A percentile compares a stretch with the other conserved stretches of the same genome.
phyloP scores from a whole-genome alignment of 2,329 filamentous ascomycete genomes.

The Ophiocordyceps sinensis region DNA sequence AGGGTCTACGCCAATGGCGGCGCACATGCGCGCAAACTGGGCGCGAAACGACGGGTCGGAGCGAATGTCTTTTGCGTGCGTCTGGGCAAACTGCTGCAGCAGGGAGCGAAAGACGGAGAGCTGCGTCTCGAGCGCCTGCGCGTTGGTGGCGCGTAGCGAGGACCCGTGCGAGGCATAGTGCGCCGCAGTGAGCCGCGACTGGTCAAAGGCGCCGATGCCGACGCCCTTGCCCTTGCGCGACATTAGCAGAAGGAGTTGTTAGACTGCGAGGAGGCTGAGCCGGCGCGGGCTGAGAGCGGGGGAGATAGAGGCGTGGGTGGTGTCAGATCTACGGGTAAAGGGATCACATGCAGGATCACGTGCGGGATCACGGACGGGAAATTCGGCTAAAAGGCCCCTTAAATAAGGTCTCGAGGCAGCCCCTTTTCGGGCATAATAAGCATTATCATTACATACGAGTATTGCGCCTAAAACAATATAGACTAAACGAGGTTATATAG shows the following conservation, averaged over 20 bases:
- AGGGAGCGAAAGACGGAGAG: conserved; percentile 92
- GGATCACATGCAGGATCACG: too few relatives aligned
- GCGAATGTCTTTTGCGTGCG: conserved; percentile 89
- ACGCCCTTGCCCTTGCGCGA: conserved; percentile 76
- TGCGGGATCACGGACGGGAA: too few relatives aligned
- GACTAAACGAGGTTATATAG: too few relatives aligned
- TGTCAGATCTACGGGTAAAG: too few relatives aligned
- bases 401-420: too few relatives aligned
- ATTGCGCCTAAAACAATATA: too few relatives aligned
- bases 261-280: too few relatives aligned
- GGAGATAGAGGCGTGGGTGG: too few relatives aligned
- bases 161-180: conserved; percentile 87
- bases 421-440: too few relatives aligned
- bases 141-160: conserved; percentile 70
- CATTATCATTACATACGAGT: too few relatives aligned
- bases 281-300: too few relatives aligned
- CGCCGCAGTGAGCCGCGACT: conserved; percentile 68
- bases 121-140: conserved; percentile 77
- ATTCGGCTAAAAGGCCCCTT: too few relatives aligned
- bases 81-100: conserved; percentile 87
- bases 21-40: conserved; percentile 97
- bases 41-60: conserved; percentile 90
- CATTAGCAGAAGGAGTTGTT: conserved; percentile 24
- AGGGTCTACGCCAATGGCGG: conserved; percentile 91
- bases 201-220: conserved; percentile 80